phyloP scores from a whole-genome alignment of 2,329 filamentous ascomycete genomes.

The Fusarium austroafricanum region DNA sequence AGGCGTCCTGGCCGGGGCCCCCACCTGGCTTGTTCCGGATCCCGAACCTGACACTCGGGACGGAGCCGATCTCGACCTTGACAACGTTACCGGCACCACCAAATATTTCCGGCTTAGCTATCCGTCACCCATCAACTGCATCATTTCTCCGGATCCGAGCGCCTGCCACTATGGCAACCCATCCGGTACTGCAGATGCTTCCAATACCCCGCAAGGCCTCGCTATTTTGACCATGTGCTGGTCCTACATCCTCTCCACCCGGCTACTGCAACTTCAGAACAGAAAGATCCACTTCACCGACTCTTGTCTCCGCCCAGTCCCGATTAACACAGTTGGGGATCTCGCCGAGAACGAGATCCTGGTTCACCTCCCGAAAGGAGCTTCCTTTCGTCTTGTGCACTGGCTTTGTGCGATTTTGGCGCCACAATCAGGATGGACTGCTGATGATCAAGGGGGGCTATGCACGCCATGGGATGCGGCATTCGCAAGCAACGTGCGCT shows the following conservation, averaged over 20 bases:
- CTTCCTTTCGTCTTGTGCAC: constrained; percentile 40
- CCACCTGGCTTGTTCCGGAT: constrained; percentile 43
- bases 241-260: constrained; percentile 47
- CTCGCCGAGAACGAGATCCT: constrained; percentile 34
- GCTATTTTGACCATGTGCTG: constrained; percentile 45
- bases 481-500: constrained; percentile 29
- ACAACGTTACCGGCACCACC: constrained; percentile 39
- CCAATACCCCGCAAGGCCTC: constrained; percentile 41
- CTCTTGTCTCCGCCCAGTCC: constrained; percentile 39
- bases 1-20: constrained; percentile 43
- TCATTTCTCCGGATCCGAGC: constrained; percentile 37
- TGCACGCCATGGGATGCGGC: constrained; percentile 40
- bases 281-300: constrained; percentile 42
- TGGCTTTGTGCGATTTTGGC: constrained; percentile 47
- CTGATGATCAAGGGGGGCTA: constrained; percentile 33
- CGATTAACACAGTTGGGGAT: constrained; percentile 31
- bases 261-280: constrained; percentile 45
- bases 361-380: constrained; percentile 34
- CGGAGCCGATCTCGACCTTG: constrained; percentile 34
- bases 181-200: constrained; percentile 27
- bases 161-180: constrained; percentile 37
- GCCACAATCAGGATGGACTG: constrained; percentile 36
- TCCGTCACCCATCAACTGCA: constrained; percentile 37
- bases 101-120: constrained; percentile 46
- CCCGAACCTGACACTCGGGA: constrained; percentile 29